These are phyloP conservation scores for Pseudozyma tsukubaensis DNA, from an alignment of 1,284 basidiomycete genomes.

Conservation along the genomic window DNA sequence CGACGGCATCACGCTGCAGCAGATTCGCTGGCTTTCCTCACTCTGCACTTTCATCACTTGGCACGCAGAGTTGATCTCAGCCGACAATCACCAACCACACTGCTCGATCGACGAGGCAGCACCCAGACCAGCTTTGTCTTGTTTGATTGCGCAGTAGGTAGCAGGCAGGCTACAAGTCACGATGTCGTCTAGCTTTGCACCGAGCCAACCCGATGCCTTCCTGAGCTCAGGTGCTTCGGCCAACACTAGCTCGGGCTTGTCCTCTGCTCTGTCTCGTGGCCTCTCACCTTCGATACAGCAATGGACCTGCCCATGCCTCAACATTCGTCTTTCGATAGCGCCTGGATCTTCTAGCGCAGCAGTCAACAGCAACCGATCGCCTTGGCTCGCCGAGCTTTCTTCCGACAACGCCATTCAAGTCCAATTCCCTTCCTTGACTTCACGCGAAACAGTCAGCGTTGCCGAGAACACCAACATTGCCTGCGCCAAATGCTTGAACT, in stretches of 20 bases:
- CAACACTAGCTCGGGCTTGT: constrained; percentile 18
- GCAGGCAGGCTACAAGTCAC: background rate
- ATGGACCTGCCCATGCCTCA: constrained; percentile 50
- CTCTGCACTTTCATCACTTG: too few relatives aligned
- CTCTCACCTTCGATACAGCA: constrained; percentile 18
- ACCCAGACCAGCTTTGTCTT: too few relatives aligned
- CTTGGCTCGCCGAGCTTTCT: constrained; percentile 36
- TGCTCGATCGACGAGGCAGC: too few relatives aligned
- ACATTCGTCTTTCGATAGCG: constrained; percentile 33
- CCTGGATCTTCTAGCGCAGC: constrained; percentile 10
- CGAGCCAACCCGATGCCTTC: constrained; percentile 4
- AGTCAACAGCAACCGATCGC: background rate
- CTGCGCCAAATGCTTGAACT: constrained; percentile 50
- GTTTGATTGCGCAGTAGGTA: background rate
- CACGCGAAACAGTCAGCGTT: constrained; percentile 41
- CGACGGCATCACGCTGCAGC: too few relatives aligned
- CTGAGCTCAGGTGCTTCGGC: background rate
- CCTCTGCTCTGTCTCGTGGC: constrained; percentile 22
- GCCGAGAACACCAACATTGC: constrained; percentile 31
- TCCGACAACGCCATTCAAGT: constrained; percentile 41
- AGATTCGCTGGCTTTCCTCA: too few relatives aligned
- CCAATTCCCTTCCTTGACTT: constrained; percentile 34
- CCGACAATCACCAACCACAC: too few relatives aligned
- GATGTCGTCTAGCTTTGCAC: constrained; percentile 21
- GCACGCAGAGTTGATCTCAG: too few relatives aligned